These are phyloP conservation scores for Triticum urartu DNA, from an alignment of 176 grass and related monocot species.

Conservation along the genomic window DNA sequence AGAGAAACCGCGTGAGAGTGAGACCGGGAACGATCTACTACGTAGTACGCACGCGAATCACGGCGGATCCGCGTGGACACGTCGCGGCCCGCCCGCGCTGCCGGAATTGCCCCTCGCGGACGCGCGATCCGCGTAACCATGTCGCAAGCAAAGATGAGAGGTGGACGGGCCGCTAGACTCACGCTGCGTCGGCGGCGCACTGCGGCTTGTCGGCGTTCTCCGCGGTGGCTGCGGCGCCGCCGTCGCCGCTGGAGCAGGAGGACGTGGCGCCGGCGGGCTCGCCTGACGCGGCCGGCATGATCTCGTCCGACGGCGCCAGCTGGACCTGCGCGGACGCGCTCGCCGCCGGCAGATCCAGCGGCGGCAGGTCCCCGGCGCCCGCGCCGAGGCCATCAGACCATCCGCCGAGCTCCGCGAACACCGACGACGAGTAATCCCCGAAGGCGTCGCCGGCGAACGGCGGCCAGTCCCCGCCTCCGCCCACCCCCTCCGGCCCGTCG, in stretches of 20 bases:
- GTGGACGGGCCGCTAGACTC: conserved; percentile 30
- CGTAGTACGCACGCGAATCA: conserved; percentile 37
- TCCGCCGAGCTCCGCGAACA: conserved; percentile 36
- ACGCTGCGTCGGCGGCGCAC: conserved; percentile 54
- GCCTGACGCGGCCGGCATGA: too few relatives aligned
- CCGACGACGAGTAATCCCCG: conserved; percentile 48
- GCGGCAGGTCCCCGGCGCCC: conserved; percentile 35
- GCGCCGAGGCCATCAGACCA: conserved; percentile 23
- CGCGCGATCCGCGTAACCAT: conserved; percentile 45
- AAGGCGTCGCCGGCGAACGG: conserved; percentile 46
- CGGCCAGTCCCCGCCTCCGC: conserved; percentile 39
- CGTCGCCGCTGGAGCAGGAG: conserved; percentile 69
- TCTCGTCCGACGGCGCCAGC: not conserved
- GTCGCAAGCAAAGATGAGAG: conserved; percentile 11
- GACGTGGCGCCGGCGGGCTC: conserved; percentile 27
- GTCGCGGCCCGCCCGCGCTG: not conserved
- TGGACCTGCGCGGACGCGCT: not conserved
- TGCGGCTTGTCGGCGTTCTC: conserved; percentile 40
- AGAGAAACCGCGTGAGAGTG: conserved; percentile 50
- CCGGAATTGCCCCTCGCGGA: conserved; percentile 42
- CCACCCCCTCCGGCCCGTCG: conserved; percentile 13
- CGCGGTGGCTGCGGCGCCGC: not conserved
- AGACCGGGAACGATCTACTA: conserved; percentile 41
- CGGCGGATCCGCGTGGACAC: conserved; percentile 36
- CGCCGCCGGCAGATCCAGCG: conserved; percentile 43